Conservation (phyloP, 805 yeast genomes). For the Metschnikowia chrysomelidarum region DNA sequence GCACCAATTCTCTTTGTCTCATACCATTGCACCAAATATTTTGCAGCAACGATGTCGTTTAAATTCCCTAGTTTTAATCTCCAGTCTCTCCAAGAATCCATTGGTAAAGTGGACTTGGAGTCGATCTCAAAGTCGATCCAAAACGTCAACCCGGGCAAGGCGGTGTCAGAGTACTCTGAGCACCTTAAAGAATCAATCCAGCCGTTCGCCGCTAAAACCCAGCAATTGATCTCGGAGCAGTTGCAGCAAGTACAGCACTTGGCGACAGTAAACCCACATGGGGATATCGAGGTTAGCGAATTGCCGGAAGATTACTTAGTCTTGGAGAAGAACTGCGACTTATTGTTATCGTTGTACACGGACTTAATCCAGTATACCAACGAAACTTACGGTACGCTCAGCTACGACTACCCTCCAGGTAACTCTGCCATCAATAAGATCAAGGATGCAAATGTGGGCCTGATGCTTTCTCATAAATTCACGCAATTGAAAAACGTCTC, state of each 20-base stretch:
- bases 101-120: slow-evolving; percentile 38
- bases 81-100: slow-evolving; percentile 41
- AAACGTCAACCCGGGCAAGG: slow-evolving; percentile 37
- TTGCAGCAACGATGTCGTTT: slow-evolving; percentile 32
- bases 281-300: slow-evolving; percentile 62
- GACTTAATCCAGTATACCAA: slow-evolving; percentile 41
- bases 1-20: too few relatives aligned
- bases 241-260: slow-evolving; percentile 51
- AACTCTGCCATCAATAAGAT: slow-evolving; percentile 48
- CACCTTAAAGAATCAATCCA: slow-evolving; percentile 44
- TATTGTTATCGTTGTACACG: slow-evolving; percentile 58
- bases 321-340: slow-evolving; percentile 66
- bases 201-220: slow-evolving; percentile 60
- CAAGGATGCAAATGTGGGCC: slow-evolving; percentile 64
- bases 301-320: slow-evolving; percentile 70
- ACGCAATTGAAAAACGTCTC: slow-evolving; percentile 61
- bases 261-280: slow-evolving; percentile 27
- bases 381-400: slow-evolving; percentile 66
- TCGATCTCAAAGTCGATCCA: slow-evolving; percentile 35
- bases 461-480: slow-evolving; percentile 53
- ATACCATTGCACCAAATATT: too few relatives aligned
- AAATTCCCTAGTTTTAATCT: slow-evolving; percentile 37
- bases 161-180: slow-evolving; percentile 38
- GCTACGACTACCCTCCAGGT: slow-evolving; percentile 80
- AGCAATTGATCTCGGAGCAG: slow-evolving; percentile 57